Evolutionary conservation across 208 protist species (phyloP).

Genomic region (Leishmania major): DNA sequence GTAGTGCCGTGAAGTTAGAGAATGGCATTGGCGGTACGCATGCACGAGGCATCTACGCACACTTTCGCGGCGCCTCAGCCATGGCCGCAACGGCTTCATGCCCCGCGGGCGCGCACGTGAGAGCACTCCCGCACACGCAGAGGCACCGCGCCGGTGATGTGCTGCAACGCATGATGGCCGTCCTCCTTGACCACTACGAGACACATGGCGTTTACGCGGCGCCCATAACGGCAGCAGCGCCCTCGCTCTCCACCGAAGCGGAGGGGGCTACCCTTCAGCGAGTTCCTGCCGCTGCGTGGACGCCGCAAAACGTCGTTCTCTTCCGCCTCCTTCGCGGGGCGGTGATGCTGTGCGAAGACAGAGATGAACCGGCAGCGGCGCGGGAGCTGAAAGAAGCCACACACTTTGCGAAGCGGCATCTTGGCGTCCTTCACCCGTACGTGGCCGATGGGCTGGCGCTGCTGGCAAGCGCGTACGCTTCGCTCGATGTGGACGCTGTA

Average conservation of each 20-base stretch:
- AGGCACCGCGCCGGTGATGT: slow-evolving; percentile 30
- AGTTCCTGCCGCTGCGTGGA: slow-evolving; percentile 30
- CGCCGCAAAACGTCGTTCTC: slow-evolving; percentile 40
- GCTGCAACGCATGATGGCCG: slow-evolving; percentile 33
- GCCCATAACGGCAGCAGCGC: not conserved
- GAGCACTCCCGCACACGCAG: slow-evolving; percentile 7
- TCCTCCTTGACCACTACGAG: slow-evolving; percentile 30
- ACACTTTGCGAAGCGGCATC: slow-evolving; percentile 28
- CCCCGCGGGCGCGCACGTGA: not conserved
- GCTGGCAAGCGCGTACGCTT: slow-evolving; percentile 26
- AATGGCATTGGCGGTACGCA: not conserved
- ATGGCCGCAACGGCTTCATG: not conserved
- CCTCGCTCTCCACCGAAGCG: not conserved
- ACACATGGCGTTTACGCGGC: not conserved
- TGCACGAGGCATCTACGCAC: not conserved
- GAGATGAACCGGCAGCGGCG: slow-evolving; percentile 45
- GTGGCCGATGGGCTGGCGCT: slow-evolving; percentile 33
- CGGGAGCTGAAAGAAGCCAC: slow-evolving; percentile 38
- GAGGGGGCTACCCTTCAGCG: not conserved
- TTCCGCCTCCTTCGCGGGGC: slow-evolving; percentile 49
- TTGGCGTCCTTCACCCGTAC: slow-evolving; percentile 39
- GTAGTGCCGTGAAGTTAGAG: not conserved
- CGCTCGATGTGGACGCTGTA: slow-evolving; percentile 32
- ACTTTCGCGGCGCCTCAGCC: not conserved
- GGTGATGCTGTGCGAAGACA: slow-evolving; percentile 38